Base-by-base conservation (phyloP, 306 rosid genomes). In the Castanospermum australe region DNA sequence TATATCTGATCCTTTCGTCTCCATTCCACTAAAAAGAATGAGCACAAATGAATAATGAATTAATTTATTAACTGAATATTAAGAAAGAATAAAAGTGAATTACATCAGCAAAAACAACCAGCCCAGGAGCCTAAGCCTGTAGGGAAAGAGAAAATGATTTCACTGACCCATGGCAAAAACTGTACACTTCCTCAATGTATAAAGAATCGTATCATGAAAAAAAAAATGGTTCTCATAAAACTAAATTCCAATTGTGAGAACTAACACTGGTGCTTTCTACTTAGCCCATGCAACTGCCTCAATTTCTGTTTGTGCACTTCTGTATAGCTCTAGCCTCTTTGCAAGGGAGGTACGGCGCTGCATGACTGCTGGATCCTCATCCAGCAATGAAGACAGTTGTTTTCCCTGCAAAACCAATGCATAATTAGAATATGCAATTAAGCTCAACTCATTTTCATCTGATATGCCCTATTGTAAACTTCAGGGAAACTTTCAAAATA, bases 211-310 rank as follows among this genome's bases (percentile, higher is more conserved):
- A 52, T 44, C 33, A 75, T 45, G 67, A 69, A 71, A 22, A 14
- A 33, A 12, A 30, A 32, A 62, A 14, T 33, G 12, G 8, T 44
- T 52, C 25, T 1, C 25, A 6, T 11, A 33, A 13, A 64, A 8
- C 15, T 9, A 38, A 14, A 48, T 41, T 65, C 45, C 18, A 66
- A 73, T 25, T 35, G 32, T 0, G 5, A 61, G 54, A 67, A 59
- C 41, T 50, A 30, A 52, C 59, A 21, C 1, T 32, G 39, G 14
- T 75, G 61, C 48, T 64, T 18, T 76, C 94, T 92, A 95, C 89
- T 93, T 96, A 0, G 97, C 85, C 99, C 99, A 96, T 55, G 96
- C 99, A 73, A 91, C 99, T 1, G 97, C 84, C 74, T 96, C 99
- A 17, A 96, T 93, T 7, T 96, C 99, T 7, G 90, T 18, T 74